Base-by-base conservation (phyloP, 371 early-diverging fungal genomes). In the Rhizopus arrhizus region DNA sequence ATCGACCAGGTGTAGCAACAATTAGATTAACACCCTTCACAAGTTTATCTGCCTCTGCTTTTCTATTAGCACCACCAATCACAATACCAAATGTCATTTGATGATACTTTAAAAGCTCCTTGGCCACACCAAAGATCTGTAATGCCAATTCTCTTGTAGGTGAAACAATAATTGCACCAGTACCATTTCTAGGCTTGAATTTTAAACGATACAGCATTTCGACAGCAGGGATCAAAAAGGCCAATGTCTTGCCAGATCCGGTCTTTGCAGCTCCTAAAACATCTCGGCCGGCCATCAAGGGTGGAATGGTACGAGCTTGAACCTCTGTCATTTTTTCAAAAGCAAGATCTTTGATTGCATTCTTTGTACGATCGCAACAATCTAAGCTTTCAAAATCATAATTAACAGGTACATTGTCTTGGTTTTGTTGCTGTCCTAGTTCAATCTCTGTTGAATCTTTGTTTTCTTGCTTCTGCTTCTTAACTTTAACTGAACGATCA, bases 91-190 rank as follows among this genome's bases (percentile, higher is more conserved):
- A 61, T 9, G 97, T 99, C 15, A 68, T 32, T 69, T 95, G 95
- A 71, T 95, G 97, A 77, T 89, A 88, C 73, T 92, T 89, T 62
- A 95, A 73, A 43, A 99, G 84, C 43, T 95, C 96, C 62, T 95
- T 93, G 29, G 97, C 95, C 38, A 98, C 98, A 22, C 97, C 95
- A 77, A 94, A 95, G 65, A 99, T 99, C 78, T 99, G 99, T 58
- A 99, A 82, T 35, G 99, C 98, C 56, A 99, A 85, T 82, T 99
- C 99, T 72, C 99, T 90, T 41, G 99, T 99, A 16, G 99, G 99
- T 9, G 98, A 91, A 56, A 99, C 96, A 61, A 99, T 87, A 52
- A 99, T 76, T 22, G 94, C 91, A 56, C 98, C 98, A 1, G 98
- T 97, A 56, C 89, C 99, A 67, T 97, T 97, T 72, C 97, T 88